Evolutionary conservation across 495 filamentous ascomycete genomes (phyloP).

Genomic region (Neurospora hispaniola): DNA sequence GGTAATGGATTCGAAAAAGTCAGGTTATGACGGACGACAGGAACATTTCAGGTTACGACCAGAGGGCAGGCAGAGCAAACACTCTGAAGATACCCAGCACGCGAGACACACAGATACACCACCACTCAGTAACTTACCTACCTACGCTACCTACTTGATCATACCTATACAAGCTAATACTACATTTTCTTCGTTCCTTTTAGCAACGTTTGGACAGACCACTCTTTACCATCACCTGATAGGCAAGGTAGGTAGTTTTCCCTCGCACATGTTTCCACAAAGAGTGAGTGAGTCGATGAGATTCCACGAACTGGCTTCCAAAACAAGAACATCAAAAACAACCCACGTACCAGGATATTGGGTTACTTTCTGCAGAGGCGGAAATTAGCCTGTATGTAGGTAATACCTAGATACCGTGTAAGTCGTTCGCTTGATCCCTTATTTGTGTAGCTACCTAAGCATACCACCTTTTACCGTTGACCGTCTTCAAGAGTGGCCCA

Average conservation of each 20-base stretch:
- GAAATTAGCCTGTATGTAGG: not conserved
- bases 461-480: no score
- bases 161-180: not conserved
- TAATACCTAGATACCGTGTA: not conserved
- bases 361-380: not conserved
- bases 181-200: not conserved
- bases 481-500: no score
- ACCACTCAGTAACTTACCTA: not conserved
- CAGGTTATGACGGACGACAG: not conserved
- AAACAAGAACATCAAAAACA: not conserved
- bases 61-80: not conserved
- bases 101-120: not conserved
- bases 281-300: not conserved
- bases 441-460: no score
- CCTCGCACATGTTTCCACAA: not conserved
- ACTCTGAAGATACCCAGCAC: not conserved
- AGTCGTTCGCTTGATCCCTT: not conserved
- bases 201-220: not conserved
- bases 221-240: no score
- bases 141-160: not conserved
- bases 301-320: not conserved
- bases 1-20: not conserved
- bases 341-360: not conserved
- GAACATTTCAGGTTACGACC: not conserved
- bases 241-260: not conserved